These are phyloP conservation scores for Drechslera avenae DNA, from an alignment of 2,329 filamentous ascomycete genomes.

Conservation along the genomic window DNA sequence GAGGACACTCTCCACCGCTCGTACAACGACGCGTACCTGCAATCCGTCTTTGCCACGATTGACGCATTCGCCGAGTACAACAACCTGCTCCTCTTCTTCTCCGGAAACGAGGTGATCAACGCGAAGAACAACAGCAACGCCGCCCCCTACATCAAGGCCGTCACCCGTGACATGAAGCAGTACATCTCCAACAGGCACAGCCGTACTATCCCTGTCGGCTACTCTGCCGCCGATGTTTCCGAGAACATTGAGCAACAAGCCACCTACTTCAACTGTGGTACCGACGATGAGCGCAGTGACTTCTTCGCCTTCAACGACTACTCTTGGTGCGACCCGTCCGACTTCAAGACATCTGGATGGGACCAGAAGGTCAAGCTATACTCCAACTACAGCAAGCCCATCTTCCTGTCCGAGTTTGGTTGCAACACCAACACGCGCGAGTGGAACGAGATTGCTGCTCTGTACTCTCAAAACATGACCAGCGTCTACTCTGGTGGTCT, in stretches of 20 bases:
- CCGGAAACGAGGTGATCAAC: slow-evolving; percentile 79
- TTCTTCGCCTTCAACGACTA: slow-evolving; percentile 92
- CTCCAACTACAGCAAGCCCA: slow-evolving; percentile 45
- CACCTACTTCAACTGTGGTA: slow-evolving; percentile 90
- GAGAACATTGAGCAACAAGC: slow-evolving; percentile 86
- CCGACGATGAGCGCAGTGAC: slow-evolving; percentile 81
- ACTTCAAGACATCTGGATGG: slow-evolving; percentile 77
- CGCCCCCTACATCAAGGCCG: slow-evolving; percentile 74
- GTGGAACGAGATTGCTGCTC: slow-evolving; percentile 76
- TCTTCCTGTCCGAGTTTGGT: slow-evolving; percentile 94
- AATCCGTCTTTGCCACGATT: slow-evolving; percentile 77
- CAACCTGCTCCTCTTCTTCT: slow-evolving; percentile 85
- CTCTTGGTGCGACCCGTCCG: slow-evolving; percentile 67
- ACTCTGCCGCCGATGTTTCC: slow-evolving; percentile 83
- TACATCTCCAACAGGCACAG: slow-evolving; percentile 73
- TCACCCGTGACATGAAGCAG: slow-evolving; percentile 79
- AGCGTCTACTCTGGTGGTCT: slow-evolving; percentile 91
- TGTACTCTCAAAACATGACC: slow-evolving; percentile 86
- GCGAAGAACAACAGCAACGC: slow-evolving; percentile 64
- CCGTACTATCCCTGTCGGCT: slow-evolving; percentile 75
- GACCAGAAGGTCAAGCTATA: slow-evolving; percentile 54
- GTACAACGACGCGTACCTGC: slow-evolving; percentile 87
- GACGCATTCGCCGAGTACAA: slow-evolving; percentile 81
- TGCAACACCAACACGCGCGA: slow-evolving; percentile 81
- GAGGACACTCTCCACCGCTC: slow-evolving; percentile 63